Conservation (phyloP, 179 eudicot genomes). For the Carnegiea gigantea region DNA sequence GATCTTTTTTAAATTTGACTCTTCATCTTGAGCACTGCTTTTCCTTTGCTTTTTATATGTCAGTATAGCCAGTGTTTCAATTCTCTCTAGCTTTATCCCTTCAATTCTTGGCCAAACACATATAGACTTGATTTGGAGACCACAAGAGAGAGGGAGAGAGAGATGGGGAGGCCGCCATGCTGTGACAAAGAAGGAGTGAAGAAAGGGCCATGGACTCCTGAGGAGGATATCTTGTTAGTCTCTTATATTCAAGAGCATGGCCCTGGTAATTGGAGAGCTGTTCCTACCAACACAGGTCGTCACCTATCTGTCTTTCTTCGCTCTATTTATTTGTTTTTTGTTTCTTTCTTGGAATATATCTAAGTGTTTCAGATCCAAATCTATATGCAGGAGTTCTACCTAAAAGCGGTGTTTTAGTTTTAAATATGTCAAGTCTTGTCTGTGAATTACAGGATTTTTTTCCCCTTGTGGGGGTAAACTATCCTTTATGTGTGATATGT, state of each 20-base stretch:
- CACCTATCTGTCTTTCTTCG: not conserved
- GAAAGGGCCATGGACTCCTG: slow-evolving; percentile 94
- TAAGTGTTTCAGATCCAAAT: too few species aligned
- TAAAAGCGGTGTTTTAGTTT: too few species aligned
- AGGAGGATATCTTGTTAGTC: slow-evolving; percentile 72
- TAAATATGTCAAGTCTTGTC: too few species aligned
- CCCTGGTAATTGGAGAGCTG: slow-evolving; percentile 78
- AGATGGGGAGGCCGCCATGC: slow-evolving; percentile 81
- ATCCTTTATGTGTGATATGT: too few species aligned
- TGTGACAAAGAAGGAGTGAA: slow-evolving; percentile 80
- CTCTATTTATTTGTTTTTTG: not conserved
- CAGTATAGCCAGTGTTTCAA: not conserved
- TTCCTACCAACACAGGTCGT: slow-evolving; percentile 62
- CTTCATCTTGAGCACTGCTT: not conserved
- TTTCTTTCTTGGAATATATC: not conserved
- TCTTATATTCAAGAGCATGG: slow-evolving; percentile 78
- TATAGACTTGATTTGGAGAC: not conserved
- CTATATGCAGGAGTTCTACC: too few species aligned
- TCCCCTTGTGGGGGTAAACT: too few species aligned
- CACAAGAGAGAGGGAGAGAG: not conserved
- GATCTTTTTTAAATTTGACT: not conserved
- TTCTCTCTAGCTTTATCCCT: not conserved
- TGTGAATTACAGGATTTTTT: too few species aligned
- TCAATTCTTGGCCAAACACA: not conserved
- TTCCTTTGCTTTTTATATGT: not conserved